phyloP scores from a whole-genome alignment of 2,329 filamentous ascomycete species.

The Botrytis porri region DNA sequence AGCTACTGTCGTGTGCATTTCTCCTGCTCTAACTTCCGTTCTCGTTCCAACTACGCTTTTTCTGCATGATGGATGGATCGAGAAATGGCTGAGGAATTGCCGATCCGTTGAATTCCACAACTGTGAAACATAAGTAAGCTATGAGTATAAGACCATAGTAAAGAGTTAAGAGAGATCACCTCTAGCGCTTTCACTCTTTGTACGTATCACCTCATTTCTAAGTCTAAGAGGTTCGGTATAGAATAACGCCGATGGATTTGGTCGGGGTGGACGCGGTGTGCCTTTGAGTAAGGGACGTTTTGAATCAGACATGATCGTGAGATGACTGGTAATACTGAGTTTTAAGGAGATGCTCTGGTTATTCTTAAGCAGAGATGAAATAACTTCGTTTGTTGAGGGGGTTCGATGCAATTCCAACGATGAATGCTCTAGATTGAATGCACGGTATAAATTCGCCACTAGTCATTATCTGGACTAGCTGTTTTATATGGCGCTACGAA shows the following conservation, averaged over 20 bases:
- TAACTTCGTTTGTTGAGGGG: neutral
- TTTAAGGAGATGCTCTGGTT: neutral
- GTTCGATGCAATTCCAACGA: neutral
- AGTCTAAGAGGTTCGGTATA: conserved; percentile 27
- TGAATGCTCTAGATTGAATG: neutral
- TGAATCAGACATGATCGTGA: neutral
- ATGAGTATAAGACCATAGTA: neutral
- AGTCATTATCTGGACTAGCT: neutral
- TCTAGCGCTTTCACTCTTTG: neutral
- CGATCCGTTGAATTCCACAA: conserved; percentile 29
- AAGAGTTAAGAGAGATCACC: neutral
- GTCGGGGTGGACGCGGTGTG: conserved; percentile 24
- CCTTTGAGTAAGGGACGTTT: conserved; percentile 26
- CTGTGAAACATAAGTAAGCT: conserved; percentile 19
- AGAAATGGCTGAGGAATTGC: conserved; percentile 33
- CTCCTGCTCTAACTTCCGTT: conserved; percentile 26
- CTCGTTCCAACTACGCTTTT: conserved; percentile 24
- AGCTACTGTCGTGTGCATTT: conserved; percentile 11
- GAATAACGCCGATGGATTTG: conserved; percentile 20
- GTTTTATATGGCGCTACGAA: too few relatives aligned
- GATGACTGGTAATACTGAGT: neutral
- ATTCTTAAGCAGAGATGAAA: neutral
- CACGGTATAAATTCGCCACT: neutral
- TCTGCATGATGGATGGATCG: conserved; percentile 30
- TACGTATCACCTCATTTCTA: conserved; percentile 25